Percentiles rank a stretch among this genome's conserved stretches.
Evolutionary conservation across 1,284 basidiomycete genomes (phyloP).

Genomic region (Pterulicium gracile): DNA sequence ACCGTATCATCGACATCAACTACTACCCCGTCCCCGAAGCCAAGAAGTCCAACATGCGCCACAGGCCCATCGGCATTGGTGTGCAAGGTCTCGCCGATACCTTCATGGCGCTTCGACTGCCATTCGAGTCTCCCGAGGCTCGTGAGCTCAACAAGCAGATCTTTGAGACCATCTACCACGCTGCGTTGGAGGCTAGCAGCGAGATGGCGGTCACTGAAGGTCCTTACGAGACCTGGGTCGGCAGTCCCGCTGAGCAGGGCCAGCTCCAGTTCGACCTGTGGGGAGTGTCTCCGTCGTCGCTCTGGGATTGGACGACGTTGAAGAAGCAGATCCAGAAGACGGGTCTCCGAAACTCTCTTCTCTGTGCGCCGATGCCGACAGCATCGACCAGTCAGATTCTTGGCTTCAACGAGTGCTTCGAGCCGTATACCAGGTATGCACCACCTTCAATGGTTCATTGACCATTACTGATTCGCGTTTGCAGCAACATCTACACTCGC

Average conservation of each 20-base stretch:
- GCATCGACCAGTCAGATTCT: conserved; percentile 98
- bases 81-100: conserved; percentile 98
- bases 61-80: conserved; percentile 96
- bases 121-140: conserved; percentile 89
- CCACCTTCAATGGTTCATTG: background rate
- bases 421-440: conserved; percentile 82
- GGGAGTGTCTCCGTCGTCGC: conserved; percentile 84
- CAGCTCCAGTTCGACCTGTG: conserved; percentile 94
- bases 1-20: conserved; percentile 91
- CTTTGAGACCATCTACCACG: conserved; percentile 99
- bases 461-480: conserved; percentile 9
- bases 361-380: conserved; percentile 96
- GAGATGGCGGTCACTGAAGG: conserved; percentile 83
- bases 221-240: conserved; percentile 86
- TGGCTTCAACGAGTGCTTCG: conserved; percentile 98
- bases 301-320: conserved; percentile 92
- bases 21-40: conserved; percentile 93
- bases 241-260: conserved; percentile 84
- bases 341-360: conserved; percentile 91
- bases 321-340: conserved; percentile 84
- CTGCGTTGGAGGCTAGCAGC: conserved; percentile 82
- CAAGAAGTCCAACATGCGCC: conserved; percentile 89
- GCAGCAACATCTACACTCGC: conserved; percentile 95
- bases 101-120: conserved; percentile 95
- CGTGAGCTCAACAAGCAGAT: conserved; percentile 90